Percentiles rank a stretch among this genome's conserved stretches.
These are phyloP conservation scores for Capniomyces stellatus DNA, from an alignment of 371 early-diverging fungal species.

Conservation along the genomic window DNA sequence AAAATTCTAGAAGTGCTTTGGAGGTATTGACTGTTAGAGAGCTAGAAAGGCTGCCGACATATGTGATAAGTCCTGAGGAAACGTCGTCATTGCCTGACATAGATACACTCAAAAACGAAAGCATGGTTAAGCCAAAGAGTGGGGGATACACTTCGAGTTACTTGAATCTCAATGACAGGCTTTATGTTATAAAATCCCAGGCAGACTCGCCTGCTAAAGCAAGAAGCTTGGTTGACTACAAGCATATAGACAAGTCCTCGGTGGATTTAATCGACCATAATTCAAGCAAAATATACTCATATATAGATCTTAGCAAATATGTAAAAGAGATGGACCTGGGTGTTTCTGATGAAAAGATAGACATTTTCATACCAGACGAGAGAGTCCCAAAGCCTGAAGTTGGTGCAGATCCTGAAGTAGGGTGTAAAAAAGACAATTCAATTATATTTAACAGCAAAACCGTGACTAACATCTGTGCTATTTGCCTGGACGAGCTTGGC, in stretches of 20 bases:
- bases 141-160: background rate
- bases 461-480: constrained; percentile 26
- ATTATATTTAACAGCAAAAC: background rate
- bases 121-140: background rate
- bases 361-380: no score
- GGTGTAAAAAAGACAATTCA: no score
- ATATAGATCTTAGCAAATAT: background rate
- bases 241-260: background rate
- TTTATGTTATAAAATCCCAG: background rate
- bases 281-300: background rate
- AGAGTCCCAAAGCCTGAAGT: background rate
- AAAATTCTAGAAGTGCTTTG: background rate
- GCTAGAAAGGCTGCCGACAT: background rate
- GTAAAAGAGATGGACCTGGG: background rate
- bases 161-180: background rate
- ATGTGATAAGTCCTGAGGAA: background rate
- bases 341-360: background rate
- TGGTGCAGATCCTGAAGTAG: background rate
- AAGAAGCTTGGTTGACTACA: background rate
- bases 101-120: background rate
- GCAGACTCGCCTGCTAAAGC: background rate
- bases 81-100: background rate
- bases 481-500: constrained; percentile 45
- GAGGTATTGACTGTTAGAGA: background rate
- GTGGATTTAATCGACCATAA: no score